Percentiles rank a stretch among this genome's conserved stretches.
These are phyloP conservation scores for Scedosporium apiospermum DNA, from an alignment of 2,329 filamentous ascomycete genomes.

Conservation along the genomic window DNA sequence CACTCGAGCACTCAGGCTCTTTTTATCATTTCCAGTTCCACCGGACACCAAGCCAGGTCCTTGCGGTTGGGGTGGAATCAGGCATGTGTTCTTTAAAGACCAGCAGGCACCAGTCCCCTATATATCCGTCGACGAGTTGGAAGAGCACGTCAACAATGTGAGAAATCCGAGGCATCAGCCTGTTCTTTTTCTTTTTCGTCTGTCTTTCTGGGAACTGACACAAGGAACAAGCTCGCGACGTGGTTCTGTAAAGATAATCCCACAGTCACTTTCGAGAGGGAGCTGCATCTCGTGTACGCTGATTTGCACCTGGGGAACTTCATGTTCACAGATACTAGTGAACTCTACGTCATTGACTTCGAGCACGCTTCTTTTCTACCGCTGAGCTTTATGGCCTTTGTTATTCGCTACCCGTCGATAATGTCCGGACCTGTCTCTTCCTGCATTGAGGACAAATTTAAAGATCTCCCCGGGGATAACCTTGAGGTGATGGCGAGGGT, in stretches of 20 bases:
- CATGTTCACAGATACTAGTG: neutral
- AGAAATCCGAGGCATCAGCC: no score
- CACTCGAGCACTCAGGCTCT: neutral
- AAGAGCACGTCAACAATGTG: neutral
- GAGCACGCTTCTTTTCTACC: neutral
- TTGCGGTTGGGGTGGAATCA: neutral
- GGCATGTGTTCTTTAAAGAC: neutral
- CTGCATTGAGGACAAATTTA: neutral
- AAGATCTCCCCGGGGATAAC: neutral
- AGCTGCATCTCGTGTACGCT: neutral
- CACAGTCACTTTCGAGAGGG: neutral
- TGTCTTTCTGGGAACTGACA: neutral
- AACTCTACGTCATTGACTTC: neutral
- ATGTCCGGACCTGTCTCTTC: neutral
- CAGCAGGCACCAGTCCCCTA: neutral
- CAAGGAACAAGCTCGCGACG: neutral
- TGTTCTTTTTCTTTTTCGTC: no score
- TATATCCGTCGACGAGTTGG: neutral
- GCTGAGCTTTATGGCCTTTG: neutral
- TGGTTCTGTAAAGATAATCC: neutral
- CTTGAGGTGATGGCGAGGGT: neutral
- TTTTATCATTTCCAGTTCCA: neutral
- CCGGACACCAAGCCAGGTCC: neutral
- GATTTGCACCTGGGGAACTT: neutral
- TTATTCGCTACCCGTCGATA: neutral